Evolutionary conservation across 495 filamentous ascomycete genomes (phyloP).

Genomic region (Penicillium chermesinum): DNA sequence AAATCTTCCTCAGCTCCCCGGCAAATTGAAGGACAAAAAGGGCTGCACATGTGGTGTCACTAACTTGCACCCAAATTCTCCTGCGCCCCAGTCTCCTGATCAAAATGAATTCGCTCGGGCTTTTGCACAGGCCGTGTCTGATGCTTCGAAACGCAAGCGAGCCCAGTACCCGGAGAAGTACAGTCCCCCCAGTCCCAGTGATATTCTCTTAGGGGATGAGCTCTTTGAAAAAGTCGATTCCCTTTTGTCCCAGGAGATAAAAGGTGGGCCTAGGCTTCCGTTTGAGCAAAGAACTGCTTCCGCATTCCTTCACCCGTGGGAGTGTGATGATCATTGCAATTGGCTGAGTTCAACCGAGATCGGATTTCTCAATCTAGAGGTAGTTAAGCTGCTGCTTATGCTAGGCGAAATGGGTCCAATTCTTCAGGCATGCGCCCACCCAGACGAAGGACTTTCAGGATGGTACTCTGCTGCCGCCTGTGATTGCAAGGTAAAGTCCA

Average conservation of each 20-base stretch:
- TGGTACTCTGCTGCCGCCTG: slow-evolving; percentile 4
- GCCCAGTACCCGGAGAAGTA: slow-evolving; percentile 6
- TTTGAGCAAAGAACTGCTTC: slow-evolving; percentile 3
- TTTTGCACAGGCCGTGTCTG: slow-evolving; percentile 4
- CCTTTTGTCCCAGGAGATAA: neutral
- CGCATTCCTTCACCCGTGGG: slow-evolving; percentile 6
- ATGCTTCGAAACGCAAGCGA: slow-evolving; percentile 7
- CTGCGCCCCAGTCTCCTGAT: neutral
- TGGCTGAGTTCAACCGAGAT: neutral
- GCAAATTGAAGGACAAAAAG: slow-evolving; percentile 5
- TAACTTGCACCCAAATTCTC: slow-evolving; percentile 5
- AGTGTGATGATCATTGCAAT: neutral
- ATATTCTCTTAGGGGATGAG: slow-evolving; percentile 5
- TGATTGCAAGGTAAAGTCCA: slow-evolving; percentile 5
- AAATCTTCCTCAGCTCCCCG: slow-evolving; percentile 2
- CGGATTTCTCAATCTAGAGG: slow-evolving; percentile 6
- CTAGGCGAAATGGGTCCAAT: slow-evolving; percentile 7
- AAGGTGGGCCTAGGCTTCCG: slow-evolving; percentile 2
- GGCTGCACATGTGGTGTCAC: slow-evolving; percentile 7
- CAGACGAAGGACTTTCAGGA: slow-evolving; percentile 3
- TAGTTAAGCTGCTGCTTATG: slow-evolving; percentile 7
- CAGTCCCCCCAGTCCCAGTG: slow-evolving; percentile 2
- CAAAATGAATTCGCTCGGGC: slow-evolving; percentile 1
- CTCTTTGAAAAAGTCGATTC: slow-evolving; percentile 2
- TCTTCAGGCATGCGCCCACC: slow-evolving; percentile 8